These are phyloP conservation scores for Arthroderma sp. DNA, from an alignment of 2,329 filamentous ascomycete genomes.

Conservation along the genomic window DNA sequence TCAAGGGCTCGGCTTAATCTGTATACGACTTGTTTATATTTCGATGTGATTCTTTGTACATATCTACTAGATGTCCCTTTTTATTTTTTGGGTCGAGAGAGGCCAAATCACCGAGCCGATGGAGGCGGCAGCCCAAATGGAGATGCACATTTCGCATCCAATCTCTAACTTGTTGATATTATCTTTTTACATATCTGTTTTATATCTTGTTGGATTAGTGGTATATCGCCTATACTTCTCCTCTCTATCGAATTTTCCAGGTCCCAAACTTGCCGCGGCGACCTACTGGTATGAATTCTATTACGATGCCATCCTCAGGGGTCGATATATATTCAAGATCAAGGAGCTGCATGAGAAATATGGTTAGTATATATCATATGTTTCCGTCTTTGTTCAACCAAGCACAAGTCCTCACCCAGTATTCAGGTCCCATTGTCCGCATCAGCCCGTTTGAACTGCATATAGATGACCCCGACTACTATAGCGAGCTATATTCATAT, in stretches of 20 bases:
- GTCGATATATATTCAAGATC: constrained; percentile 19
- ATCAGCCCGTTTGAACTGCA: constrained; percentile 17
- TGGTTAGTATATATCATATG: constrained; percentile 11
- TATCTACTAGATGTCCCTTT: too few species aligned
- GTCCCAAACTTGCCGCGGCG: constrained; percentile 15
- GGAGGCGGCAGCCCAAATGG: too few species aligned
- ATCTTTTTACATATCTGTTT: not conserved
- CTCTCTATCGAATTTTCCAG: constrained; percentile 16
- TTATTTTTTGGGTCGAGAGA: too few species aligned
- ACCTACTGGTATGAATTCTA: constrained; percentile 19
- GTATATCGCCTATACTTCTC: constrained; percentile 16
- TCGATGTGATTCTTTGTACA: too few species aligned
- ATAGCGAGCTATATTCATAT: constrained; percentile 14
- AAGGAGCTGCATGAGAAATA: constrained; percentile 21
- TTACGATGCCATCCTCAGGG: constrained; percentile 16
- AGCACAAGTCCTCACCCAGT: not conserved
- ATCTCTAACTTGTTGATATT: too few species aligned
- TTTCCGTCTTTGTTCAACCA: not conserved
- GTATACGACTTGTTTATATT: too few species aligned
- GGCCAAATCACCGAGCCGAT: too few species aligned
- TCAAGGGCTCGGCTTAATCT: too few species aligned
- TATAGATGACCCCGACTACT: constrained; percentile 15
- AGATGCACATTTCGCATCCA: too few species aligned
- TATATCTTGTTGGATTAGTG: constrained; percentile 4
- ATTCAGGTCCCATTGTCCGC: constrained; percentile 14